Percentiles rank a stretch among this genome's conserved stretches.
These are phyloP conservation scores for Tulasnella sp. DNA, from an alignment of 768 basidiomycete species.

Conservation along the genomic window DNA sequence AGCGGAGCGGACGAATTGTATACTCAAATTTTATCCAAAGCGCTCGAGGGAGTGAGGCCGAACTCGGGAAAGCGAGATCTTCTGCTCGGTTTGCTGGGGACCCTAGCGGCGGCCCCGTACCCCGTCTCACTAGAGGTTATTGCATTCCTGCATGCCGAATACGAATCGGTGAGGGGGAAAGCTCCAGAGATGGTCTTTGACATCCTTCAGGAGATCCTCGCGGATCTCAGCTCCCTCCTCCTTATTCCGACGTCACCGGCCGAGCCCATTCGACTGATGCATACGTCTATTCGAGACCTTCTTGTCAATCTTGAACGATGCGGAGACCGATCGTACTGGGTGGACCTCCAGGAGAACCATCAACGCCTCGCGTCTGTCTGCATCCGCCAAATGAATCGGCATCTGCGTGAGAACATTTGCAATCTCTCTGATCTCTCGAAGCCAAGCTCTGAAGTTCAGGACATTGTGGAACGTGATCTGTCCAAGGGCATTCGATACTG, in stretches of 20 bases:
- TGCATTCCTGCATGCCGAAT: not conserved
- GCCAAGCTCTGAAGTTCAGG: not conserved
- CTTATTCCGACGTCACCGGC: not conserved
- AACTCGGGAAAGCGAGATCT: not conserved
- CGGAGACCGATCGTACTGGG: not conserved
- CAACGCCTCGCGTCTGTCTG: not conserved
- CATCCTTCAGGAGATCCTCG: not conserved
- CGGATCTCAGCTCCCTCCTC: not conserved
- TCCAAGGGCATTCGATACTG: not conserved
- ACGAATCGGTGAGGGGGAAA: not conserved
- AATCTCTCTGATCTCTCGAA: not conserved
- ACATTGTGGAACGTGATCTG: not conserved
- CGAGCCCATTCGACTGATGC: not conserved
- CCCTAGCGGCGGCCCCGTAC: not conserved
- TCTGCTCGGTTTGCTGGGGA: not conserved
- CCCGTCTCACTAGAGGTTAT: not conserved
- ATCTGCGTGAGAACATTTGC: not conserved
- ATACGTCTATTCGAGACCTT: not conserved
- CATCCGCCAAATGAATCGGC: not conserved
- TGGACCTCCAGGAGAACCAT: not conserved
- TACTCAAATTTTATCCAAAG: not conserved
- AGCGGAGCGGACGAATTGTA: not conserved
- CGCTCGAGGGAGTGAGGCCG: not conserved
- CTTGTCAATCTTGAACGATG: not conserved
- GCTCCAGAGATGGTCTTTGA: not conserved